These are phyloP conservation scores for Colletotrichum paranaense DNA, from an alignment of 2,329 filamentous ascomycete genomes.

Conservation along the genomic window DNA sequence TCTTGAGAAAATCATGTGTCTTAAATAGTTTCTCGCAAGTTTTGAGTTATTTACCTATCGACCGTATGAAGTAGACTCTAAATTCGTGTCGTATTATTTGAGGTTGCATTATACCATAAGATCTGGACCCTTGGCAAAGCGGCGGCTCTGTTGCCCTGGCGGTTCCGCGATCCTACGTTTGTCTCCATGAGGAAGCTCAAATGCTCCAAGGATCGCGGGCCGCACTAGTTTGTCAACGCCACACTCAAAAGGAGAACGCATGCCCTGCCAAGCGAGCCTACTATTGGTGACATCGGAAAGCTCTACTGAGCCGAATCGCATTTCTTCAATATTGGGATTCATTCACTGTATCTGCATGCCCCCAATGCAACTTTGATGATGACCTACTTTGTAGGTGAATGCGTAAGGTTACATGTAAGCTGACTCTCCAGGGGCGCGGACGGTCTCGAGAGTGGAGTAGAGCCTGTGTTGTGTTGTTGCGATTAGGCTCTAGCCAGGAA, in stretches of 20 bases:
- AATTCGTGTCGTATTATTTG: too few species aligned
- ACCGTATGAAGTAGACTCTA: too few species aligned
- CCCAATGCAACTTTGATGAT: too few species aligned
- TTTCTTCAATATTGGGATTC: too few species aligned
- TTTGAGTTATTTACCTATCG: background rate
- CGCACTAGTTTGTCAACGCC: background rate
- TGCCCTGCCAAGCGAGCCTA: background rate
- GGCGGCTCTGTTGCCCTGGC: background rate
- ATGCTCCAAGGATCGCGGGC: background rate
- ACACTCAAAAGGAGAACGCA: background rate
- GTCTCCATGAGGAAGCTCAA: background rate
- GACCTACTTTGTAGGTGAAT: too few species aligned
- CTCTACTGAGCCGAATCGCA: background rate
- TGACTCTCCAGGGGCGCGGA: too few species aligned
- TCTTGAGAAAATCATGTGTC: too few species aligned
- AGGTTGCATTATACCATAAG: background rate
- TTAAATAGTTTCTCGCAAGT: background rate
- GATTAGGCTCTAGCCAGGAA: too few species aligned
- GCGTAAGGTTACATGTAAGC: too few species aligned
- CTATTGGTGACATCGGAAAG: background rate
- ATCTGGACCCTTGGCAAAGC: background rate
- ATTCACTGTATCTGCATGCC: too few species aligned
- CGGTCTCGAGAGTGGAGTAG: too few species aligned
- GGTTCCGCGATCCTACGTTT: background rate
- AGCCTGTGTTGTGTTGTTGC: too few species aligned